Conservation (phyloP, 1,139 yeast species). For the Scheffersomyces cryptocercus region DNA sequence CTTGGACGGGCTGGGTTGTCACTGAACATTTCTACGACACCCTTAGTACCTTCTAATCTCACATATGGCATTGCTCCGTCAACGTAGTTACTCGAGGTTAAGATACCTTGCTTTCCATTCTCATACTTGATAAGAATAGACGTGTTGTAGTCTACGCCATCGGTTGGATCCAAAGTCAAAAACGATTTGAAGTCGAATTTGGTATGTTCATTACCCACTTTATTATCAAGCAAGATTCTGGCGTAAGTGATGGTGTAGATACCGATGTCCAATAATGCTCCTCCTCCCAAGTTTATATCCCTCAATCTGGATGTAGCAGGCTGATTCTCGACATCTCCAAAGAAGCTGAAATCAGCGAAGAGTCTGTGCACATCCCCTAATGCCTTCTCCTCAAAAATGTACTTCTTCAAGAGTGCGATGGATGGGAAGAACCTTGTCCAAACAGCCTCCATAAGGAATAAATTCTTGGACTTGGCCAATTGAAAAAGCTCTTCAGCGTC, state of each 20-base stretch:
- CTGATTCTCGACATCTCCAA: slow-evolving; percentile 24
- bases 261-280: slow-evolving; percentile 62
- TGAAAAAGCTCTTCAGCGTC: slow-evolving; percentile 47
- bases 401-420: slow-evolving; percentile 35
- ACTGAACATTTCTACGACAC: slow-evolving; percentile 14
- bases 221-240: slow-evolving; percentile 39
- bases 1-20: slow-evolving; percentile 19
- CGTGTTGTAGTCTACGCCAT: slow-evolving; percentile 17
- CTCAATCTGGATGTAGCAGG: slow-evolving; percentile 23
- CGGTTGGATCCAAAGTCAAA: slow-evolving; percentile 19
- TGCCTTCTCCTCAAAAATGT: slow-evolving; percentile 43
- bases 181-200: slow-evolving; percentile 18
- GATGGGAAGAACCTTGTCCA: slow-evolving; percentile 68
- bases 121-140: slow-evolving; percentile 18
- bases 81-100: slow-evolving; percentile 17
- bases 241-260: slow-evolving; percentile 56
- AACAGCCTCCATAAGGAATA: slow-evolving; percentile 63
- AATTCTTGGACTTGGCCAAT: slow-evolving; percentile 45
- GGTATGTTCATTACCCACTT: slow-evolving; percentile 15
- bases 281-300: slow-evolving; percentile 55
- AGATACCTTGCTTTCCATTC: slow-evolving; percentile 21
- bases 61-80: slow-evolving; percentile 15
- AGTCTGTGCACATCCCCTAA: slow-evolving; percentile 51
- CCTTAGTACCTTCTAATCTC: slow-evolving; percentile 20
- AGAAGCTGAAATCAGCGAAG: slow-evolving; percentile 38